Conservation (phyloP, 805 yeast genomes). For the Starmerella cellae region DNA sequence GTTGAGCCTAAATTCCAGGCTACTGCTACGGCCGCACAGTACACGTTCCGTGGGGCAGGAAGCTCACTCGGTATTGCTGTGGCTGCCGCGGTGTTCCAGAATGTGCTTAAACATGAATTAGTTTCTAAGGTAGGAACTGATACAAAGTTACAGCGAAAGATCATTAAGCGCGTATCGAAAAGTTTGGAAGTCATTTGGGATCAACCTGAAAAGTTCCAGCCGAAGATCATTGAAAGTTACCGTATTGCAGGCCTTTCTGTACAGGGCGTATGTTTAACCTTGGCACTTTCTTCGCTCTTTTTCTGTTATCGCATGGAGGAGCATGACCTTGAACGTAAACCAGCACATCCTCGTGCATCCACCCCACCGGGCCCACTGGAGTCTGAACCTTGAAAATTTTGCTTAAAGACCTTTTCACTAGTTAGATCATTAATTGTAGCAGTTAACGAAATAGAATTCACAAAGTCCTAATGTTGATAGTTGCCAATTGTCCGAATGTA, state of each 20-base stretch:
- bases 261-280: conserved; percentile 33
- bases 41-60: conserved; percentile 76
- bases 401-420: too few relatives aligned
- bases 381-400: not conserved
- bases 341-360: conserved; percentile 4
- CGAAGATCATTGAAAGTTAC: conserved; percentile 35
- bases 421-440: not conserved
- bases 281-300: conserved; percentile 33
- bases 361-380: conserved; percentile 16
- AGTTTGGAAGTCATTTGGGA: conserved; percentile 39
- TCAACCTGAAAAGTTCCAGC: conserved; percentile 36
- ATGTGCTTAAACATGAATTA: conserved; percentile 30
- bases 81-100: conserved; percentile 54
- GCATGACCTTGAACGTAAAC: conserved; percentile 27
- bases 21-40: conserved; percentile 76
- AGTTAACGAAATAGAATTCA: not conserved
- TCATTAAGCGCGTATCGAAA: conserved; percentile 34
- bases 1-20: conserved; percentile 63
- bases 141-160: conserved; percentile 27
- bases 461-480: not conserved
- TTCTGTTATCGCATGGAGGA: conserved; percentile 40
- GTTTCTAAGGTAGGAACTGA: conserved; percentile 23
- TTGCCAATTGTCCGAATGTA: not conserved
- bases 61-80: conserved; percentile 70
- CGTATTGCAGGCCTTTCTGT: conserved; percentile 39